Evolutionary conservation across 1,284 basidiomycete species (phyloP).

Genomic region (Pseudozyma pruni): DNA sequence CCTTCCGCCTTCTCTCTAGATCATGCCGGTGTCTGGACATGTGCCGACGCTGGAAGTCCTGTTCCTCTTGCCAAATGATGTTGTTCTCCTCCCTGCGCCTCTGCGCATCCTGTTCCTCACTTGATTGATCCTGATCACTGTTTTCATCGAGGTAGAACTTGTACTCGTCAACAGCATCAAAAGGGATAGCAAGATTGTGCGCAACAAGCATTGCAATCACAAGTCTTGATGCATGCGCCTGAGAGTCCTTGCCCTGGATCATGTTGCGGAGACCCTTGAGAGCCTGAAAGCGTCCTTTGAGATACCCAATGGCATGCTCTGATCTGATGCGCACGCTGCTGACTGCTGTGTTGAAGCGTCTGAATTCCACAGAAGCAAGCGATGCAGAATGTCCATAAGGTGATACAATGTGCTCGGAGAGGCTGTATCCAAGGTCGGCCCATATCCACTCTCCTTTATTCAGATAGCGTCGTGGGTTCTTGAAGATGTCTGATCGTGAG

Average conservation of each 20-base stretch:
- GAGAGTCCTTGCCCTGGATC: not conserved
- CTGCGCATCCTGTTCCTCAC: too few species aligned
- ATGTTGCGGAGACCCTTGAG: not conserved
- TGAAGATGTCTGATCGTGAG: not conserved
- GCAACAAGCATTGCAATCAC: not conserved
- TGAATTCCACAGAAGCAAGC: too few species aligned
- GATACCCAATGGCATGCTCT: conserved; percentile 4
- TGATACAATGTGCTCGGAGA: not conserved
- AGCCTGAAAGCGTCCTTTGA: conserved; percentile 1
- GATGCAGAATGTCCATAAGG: not conserved
- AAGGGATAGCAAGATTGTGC: conserved; percentile 1
- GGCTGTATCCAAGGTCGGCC: not conserved
- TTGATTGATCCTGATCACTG: too few species aligned
- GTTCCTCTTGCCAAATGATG: too few species aligned
- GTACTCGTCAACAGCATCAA: conserved; percentile 4
- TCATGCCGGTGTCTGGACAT: too few species aligned
- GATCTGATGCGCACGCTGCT: not conserved
- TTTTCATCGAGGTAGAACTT: not conserved
- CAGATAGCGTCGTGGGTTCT: not conserved
- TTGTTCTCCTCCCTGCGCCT: too few species aligned
- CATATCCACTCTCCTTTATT: not conserved
- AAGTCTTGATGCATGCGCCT: not conserved
- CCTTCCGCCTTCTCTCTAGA: too few species aligned
- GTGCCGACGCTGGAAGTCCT: too few species aligned
- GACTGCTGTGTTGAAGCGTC: conserved; percentile 1